Evolutionary conservation across 805 yeast genomes (phyloP).

Genomic region (Tetrapisispora fleetii): DNA sequence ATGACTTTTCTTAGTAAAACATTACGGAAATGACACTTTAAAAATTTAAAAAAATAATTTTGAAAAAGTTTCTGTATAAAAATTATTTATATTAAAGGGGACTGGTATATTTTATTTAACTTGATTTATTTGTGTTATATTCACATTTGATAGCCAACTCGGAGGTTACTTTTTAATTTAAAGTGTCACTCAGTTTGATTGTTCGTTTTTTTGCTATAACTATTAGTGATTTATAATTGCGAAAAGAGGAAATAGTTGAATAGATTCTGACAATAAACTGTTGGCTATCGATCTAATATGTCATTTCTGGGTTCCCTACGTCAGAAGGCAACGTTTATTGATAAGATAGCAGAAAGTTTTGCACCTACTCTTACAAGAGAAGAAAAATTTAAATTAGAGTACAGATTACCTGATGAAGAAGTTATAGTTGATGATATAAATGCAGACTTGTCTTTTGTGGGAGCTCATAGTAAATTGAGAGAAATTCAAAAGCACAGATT

Average conservation of each 20-base stretch:
- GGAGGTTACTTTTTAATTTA: too few species aligned
- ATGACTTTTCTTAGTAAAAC: too few species aligned
- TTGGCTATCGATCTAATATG: conserved; percentile 21
- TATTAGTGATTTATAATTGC: background rate
- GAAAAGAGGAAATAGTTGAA: background rate
- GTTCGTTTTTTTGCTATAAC: too few species aligned
- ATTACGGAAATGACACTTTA: too few species aligned
- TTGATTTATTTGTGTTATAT: too few species aligned
- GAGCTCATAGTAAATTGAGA: conserved; percentile 14
- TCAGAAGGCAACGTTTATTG: conserved; percentile 40
- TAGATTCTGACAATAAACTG: background rate
- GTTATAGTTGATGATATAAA: conserved; percentile 52
- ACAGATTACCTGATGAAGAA: conserved; percentile 65
- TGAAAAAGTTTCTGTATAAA: too few species aligned
- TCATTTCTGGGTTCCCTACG: conserved; percentile 38
- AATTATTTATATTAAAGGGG: too few species aligned
- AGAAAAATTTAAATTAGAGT: conserved; percentile 58
- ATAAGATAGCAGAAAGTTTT: conserved; percentile 27
- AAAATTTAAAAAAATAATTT: too few species aligned
- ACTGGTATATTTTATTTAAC: too few species aligned
- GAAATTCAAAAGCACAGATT: conserved; percentile 5
- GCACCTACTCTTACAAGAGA: conserved; percentile 46
- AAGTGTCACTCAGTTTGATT: too few species aligned
- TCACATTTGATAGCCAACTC: too few species aligned
- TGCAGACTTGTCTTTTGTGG: conserved; percentile 45